phyloP scores from a whole-genome alignment of 148 eudicot species.

The Rhododendron vialii region DNA sequence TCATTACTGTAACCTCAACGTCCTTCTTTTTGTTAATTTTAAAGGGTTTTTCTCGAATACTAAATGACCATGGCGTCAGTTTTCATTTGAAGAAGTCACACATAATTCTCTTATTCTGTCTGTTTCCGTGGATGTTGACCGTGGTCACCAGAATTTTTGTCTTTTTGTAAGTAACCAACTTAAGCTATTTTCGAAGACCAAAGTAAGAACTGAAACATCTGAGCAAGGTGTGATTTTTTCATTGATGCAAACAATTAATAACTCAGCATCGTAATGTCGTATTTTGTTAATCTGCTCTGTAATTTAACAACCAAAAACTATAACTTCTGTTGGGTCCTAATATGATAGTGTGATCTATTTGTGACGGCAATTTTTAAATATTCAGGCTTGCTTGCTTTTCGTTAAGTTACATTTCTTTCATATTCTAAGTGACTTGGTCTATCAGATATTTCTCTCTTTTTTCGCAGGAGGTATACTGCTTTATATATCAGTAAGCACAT shows the following conservation, averaged over 20 bases:
- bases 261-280: not conserved
- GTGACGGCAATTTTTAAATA: not conserved
- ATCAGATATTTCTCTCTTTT: not conserved
- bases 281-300: not conserved
- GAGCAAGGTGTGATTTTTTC: not conserved
- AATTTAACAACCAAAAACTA: not conserved
- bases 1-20: not conserved
- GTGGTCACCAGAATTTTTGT: not conserved
- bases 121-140: not conserved
- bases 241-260: not conserved
- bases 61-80: not conserved
- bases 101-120: not conserved
- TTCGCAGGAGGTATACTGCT: conserved; percentile 68
- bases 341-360: not conserved
- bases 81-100: conserved; percentile 1
- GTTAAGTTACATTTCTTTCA: not conserved
- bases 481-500: conserved; percentile 52
- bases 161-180: not conserved
- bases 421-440: not conserved
- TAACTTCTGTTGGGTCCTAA: not conserved
- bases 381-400: not conserved
- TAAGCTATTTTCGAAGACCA: not conserved
- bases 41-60: not conserved
- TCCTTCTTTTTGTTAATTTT: not conserved
- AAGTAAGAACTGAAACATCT: not conserved